Evolutionary conservation across 2,329 filamentous ascomycete species (phyloP).

Genomic region (Colletotrichum sidae): DNA sequence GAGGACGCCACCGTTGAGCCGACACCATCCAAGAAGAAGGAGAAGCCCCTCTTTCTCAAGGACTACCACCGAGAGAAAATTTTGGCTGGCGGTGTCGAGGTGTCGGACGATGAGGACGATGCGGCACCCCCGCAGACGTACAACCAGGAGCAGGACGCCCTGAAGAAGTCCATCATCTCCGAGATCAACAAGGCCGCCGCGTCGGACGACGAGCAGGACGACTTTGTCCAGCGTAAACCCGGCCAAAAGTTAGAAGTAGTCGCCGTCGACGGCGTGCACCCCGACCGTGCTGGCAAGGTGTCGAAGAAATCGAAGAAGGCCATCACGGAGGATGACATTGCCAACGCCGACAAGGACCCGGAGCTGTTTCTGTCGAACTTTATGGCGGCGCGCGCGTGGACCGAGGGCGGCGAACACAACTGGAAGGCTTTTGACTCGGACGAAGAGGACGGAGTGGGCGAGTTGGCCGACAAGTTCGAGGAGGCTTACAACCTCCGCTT

Average conservation of each 20-base stretch:
- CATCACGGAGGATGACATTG: constrained; percentile 72
- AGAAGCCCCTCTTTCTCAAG: constrained; percentile 86
- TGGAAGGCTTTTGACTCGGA: constrained; percentile 93
- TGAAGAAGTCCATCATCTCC: constrained; percentile 82
- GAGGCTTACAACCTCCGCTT: constrained; percentile 96
- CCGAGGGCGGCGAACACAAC: constrained; percentile 70
- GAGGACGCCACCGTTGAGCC: constrained; percentile 55
- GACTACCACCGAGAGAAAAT: constrained; percentile 95
- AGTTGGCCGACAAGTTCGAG: constrained; percentile 81
- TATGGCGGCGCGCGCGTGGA: constrained; percentile 91
- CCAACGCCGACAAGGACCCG: constrained; percentile 86
- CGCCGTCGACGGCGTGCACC: constrained; percentile 63
- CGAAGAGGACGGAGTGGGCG: constrained; percentile 77
- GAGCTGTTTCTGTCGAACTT: constrained; percentile 96
- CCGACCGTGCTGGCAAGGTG: constrained; percentile 60
- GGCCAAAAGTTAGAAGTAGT: constrained; percentile 49
- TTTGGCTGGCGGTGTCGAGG: constrained; percentile 76
- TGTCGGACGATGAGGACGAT: constrained; percentile 68
- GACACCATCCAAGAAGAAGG: constrained; percentile 66
- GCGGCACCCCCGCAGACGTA: constrained; percentile 74
- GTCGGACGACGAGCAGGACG: constrained; percentile 68
- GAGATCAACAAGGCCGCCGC: constrained; percentile 79
- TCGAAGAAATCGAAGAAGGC: constrained; percentile 54
- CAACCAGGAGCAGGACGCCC: constrained; percentile 85
- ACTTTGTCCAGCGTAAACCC: constrained; percentile 79